Evolutionary conservation across 1,284 basidiomycete species (phyloP).

Genomic region (Uromyces viciae-fabae): DNA sequence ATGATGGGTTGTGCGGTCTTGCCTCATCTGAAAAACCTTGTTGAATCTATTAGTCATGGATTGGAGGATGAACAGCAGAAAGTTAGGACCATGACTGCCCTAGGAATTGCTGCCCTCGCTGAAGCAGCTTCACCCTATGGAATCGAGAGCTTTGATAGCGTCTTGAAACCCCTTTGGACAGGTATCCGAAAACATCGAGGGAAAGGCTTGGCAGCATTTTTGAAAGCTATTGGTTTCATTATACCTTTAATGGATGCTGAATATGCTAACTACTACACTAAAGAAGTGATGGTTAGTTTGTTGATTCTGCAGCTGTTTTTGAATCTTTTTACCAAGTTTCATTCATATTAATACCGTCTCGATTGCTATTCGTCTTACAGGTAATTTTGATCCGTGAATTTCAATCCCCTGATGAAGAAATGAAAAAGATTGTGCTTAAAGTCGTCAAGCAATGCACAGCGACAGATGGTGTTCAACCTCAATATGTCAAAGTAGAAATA

Average conservation of each 20-base stretch:
- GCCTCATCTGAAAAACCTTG: slow-evolving; percentile 91
- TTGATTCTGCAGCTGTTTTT: not conserved
- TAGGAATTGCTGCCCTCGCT: slow-evolving; percentile 90
- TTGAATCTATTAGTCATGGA: slow-evolving; percentile 93
- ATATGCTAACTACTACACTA: slow-evolving; percentile 95
- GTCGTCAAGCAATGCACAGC: slow-evolving; percentile 98
- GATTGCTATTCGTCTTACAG: slow-evolving; percentile 62
- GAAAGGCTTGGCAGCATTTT: slow-evolving; percentile 93
- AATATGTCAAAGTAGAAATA: slow-evolving; percentile 93
- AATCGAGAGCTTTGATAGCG: slow-evolving; percentile 98
- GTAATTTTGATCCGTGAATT: slow-evolving; percentile 98
- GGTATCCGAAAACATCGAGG: slow-evolving; percentile 97
- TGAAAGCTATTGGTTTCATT: slow-evolving; percentile 99
- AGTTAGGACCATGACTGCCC: slow-evolving; percentile 96
- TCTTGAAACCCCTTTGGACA: slow-evolving; percentile 95
- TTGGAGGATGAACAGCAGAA: slow-evolving; percentile 98
- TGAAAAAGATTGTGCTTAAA: slow-evolving; percentile 99
- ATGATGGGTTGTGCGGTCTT: slow-evolving; percentile 99
- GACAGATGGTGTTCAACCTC: slow-evolving; percentile 89
- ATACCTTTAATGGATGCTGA: slow-evolving; percentile 99
- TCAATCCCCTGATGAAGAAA: slow-evolving; percentile 98
- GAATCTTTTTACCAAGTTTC: too few relatives aligned
- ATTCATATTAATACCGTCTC: not conserved
- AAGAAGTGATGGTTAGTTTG: slow-evolving; percentile 60
- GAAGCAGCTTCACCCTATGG: slow-evolving; percentile 97